Base-by-base conservation (phyloP, 768 basidiomycete species). In the Artomyces pyxidatus region DNA sequence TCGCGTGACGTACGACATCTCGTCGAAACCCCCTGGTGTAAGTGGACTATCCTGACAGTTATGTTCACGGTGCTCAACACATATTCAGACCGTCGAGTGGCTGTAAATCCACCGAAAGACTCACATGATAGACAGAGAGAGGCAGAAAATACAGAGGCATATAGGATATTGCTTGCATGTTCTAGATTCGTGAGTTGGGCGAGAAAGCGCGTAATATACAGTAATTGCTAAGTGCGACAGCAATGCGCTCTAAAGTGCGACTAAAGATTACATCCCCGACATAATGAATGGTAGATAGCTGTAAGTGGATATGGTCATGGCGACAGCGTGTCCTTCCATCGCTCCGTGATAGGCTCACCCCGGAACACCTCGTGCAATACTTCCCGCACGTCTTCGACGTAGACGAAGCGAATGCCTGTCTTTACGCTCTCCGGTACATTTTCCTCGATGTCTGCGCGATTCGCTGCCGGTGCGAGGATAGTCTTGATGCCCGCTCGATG, bases 391-490 rank as follows among this genome's bases (percentile, higher is more conserved):
- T 88, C 86, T 60, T 96, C 91, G 40, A 96, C 95, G 63, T 95
- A 98, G 52, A 97, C 89, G 55, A 99, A 92, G 42, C 81, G 78
- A 51, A 98, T 93, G 19, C 94, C 95, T 6, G 81, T 83, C 76
- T 97, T 97, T 56, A 97, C 94, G 59, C 91, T 93, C 58, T 83
- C 85, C 0, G 92, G 93, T 0, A 98, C 95, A 62, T 98, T 98
- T 72, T 93, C 92, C 68, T 97, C 92, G 27, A 99, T 94, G 60
- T 98, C 95, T 0, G 89, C 83, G 22, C 84, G 81, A 65, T 95
- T 95, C 2, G 88, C 94, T 23, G 77, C 83, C 0, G 92, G 91
- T 0, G 87, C 87, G 6, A 94, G 65, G 58, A 92, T 87, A 0
- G 85, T 94, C 69, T 86, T 93, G 72, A 98, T 96, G 3, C 92